Percentiles rank a stretch among this genome's conserved stretches.
Evolutionary conservation across 352 stramenopile genomes (phyloP).

Genomic region (Globisporangium irregulare): DNA sequence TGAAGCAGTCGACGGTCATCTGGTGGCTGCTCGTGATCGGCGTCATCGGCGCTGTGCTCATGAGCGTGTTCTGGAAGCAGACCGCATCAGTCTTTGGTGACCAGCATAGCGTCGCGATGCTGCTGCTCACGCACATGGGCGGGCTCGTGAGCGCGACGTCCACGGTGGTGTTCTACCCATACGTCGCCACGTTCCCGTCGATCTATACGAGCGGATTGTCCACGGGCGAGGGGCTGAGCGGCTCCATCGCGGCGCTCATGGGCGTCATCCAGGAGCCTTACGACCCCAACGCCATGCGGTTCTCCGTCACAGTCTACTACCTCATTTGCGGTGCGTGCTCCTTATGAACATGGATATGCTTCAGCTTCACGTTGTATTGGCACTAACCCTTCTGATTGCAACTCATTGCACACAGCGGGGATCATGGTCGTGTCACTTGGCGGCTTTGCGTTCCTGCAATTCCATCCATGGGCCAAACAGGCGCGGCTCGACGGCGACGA

Average conservation of each 20-base stretch:
- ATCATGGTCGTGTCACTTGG: slow-evolving; percentile 54
- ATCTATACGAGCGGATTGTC: slow-evolving; percentile 64
- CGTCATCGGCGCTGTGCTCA: slow-evolving; percentile 44
- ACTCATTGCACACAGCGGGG: slow-evolving; percentile 18
- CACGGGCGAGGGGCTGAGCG: slow-evolving; percentile 65
- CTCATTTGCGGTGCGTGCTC: slow-evolving; percentile 41
- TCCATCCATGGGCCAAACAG: slow-evolving; percentile 31
- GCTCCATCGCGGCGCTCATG: slow-evolving; percentile 52
- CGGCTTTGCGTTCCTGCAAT: slow-evolving; percentile 56
- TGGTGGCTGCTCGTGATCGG: slow-evolving; percentile 56
- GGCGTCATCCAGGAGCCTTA: slow-evolving; percentile 60
- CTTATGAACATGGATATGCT: neutral
- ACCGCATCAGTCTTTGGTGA: slow-evolving; percentile 47
- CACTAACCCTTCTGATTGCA: neutral
- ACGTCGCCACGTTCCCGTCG: slow-evolving; percentile 55
- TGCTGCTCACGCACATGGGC: slow-evolving; percentile 58
- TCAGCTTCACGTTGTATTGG: neutral
- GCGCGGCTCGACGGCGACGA: slow-evolving; percentile 15
- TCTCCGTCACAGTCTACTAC: slow-evolving; percentile 61
- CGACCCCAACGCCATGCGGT: slow-evolving; percentile 33
- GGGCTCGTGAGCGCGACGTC: slow-evolving; percentile 70
- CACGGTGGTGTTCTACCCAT: slow-evolving; percentile 73
- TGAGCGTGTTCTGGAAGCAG: slow-evolving; percentile 52
- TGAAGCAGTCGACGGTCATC: slow-evolving; percentile 42
- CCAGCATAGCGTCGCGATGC: slow-evolving; percentile 57